These are phyloP conservation scores for Talaromyces sp. DNA, from an alignment of 2,329 filamentous ascomycete genomes.

Conservation along the genomic window DNA sequence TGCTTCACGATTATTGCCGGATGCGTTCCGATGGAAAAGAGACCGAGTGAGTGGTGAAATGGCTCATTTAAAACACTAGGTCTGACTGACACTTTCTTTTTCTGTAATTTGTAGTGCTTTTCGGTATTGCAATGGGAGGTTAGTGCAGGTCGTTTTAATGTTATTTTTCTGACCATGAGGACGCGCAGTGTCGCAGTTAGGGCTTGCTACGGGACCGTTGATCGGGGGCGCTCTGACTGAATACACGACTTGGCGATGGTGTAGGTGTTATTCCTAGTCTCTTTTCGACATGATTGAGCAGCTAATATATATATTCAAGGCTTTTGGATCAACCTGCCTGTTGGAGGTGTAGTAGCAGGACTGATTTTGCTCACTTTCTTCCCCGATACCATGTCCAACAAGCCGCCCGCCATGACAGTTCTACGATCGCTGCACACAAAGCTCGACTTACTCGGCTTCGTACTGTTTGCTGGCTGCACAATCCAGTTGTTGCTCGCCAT, in stretches of 20 bases:
- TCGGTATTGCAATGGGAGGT: too few species aligned
- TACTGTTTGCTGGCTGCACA: constrained; percentile 18
- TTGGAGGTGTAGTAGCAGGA: constrained; percentile 21
- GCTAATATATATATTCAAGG: background rate
- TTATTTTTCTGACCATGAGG: too few species aligned
- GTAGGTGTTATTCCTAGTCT: background rate
- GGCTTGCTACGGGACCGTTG: constrained; percentile 21
- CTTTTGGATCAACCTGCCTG: constrained; percentile 32
- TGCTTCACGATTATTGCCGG: constrained; percentile 22
- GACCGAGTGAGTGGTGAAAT: constrained; percentile 15
- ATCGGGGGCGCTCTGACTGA: background rate
- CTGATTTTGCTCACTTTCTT: constrained; percentile 11
- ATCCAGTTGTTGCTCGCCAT: constrained; percentile 22
- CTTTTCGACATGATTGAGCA: background rate
- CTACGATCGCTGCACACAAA: background rate
- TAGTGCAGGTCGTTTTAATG: too few species aligned
- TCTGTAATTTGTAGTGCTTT: background rate
- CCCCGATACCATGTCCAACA: background rate
- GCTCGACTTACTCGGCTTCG: constrained; percentile 22
- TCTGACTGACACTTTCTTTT: background rate
- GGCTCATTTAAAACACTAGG: too few species aligned
- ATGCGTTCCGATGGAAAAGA: constrained; percentile 23
- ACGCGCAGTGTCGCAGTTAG: constrained; percentile 15
- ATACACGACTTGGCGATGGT: background rate
- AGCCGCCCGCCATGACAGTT: background rate